Evolutionary conservation across 352 stramenopile genomes (phyloP).

Genomic region (Saprolegnia parasitica): DNA sequence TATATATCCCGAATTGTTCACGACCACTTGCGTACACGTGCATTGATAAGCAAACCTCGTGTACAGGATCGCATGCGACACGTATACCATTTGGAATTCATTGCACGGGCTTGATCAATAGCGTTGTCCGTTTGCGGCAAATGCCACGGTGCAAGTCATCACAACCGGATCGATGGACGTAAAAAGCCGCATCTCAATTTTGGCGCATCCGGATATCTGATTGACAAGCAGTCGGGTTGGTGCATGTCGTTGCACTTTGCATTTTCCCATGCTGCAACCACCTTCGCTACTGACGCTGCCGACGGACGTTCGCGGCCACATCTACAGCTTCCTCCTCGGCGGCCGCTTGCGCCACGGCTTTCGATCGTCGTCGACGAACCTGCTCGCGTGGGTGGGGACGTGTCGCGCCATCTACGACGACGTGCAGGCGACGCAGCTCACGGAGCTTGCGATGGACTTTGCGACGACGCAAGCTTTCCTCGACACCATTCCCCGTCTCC

Average conservation of each 20-base stretch:
- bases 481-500: neutral
- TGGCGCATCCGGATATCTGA: too few species aligned
- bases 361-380: neutral
- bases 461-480: conserved; percentile 6
- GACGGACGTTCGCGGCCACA: neutral
- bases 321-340: neutral
- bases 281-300: neutral
- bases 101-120: too few species aligned
- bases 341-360: neutral
- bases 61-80: too few species aligned
- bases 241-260: neutral
- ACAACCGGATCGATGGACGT: too few species aligned
- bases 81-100: too few species aligned
- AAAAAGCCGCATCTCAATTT: too few species aligned
- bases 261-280: neutral
- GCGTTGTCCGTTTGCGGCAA: too few species aligned
- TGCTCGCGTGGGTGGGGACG: neutral
- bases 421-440: neutral
- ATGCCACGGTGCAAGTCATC: too few species aligned
- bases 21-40: too few species aligned
- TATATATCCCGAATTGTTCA: too few species aligned
- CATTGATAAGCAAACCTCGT: too few species aligned
- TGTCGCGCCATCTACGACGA: conserved; percentile 2
- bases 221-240: too few species aligned
- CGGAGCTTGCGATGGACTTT: neutral